Conservation (phyloP, 2,329 filamentous ascomycete species). For the Lachnellula occidentalis region DNA sequence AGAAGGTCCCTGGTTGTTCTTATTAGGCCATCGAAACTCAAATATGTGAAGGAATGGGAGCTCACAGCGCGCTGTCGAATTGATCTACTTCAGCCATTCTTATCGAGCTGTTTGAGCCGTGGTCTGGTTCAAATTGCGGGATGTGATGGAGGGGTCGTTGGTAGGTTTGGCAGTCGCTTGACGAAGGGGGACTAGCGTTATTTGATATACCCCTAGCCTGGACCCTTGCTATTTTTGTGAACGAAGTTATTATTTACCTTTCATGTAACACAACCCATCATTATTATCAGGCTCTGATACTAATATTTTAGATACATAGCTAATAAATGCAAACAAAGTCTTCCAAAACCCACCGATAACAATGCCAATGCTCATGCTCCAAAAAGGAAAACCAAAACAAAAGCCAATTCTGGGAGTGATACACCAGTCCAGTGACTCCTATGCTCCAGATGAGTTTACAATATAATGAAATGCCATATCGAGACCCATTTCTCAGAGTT, state of each 20-base stretch:
- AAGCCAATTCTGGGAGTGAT: background rate
- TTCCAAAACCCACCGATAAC: background rate
- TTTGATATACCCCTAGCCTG: background rate
- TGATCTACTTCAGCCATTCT: constrained; percentile 32
- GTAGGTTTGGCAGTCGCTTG: background rate
- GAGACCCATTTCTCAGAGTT: constrained; percentile 12
- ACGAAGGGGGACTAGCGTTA: background rate
- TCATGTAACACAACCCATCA: background rate
- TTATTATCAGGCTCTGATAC: background rate
- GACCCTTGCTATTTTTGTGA: too few species aligned
- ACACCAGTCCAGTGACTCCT: constrained; percentile 1
- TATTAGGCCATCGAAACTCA: background rate
- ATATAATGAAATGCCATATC: background rate
- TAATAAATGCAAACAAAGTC: background rate
- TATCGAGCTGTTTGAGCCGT: constrained; percentile 9
- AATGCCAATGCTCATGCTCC: constrained; percentile 3
- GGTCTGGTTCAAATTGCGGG: background rate
- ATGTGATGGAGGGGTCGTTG: constrained; percentile 13
- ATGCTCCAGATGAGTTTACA: constrained; percentile 5
- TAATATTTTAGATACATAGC: background rate
- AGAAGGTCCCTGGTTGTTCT: constrained; percentile 76
- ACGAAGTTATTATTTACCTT: too few species aligned
- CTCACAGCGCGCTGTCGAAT: constrained; percentile 34
- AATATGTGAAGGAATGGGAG: background rate
- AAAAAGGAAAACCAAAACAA: background rate